Evolutionary conservation across 2,329 filamentous ascomycete species (phyloP), one percentile per base, ranked within the genome.

Genomic region (Trichophyton rubrum): DNA sequence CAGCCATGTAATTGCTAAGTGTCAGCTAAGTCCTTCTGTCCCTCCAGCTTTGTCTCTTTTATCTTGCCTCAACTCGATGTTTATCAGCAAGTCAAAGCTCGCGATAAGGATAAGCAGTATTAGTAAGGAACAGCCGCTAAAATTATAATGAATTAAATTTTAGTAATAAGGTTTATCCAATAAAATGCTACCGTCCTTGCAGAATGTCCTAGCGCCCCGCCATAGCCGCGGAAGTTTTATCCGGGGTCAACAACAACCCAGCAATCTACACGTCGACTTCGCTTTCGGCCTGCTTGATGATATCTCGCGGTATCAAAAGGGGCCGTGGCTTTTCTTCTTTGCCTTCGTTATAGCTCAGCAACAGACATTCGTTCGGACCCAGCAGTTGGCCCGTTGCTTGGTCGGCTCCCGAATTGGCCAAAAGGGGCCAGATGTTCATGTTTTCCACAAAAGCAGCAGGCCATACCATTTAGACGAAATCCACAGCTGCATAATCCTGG

Each of bases 1-100:
- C 72, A 57, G 72, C 70, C 66, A 70, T 69, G 24, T n/a, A 22
- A 22, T 4, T 22, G 35, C 20, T 30, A 57, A 57, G 38, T n/a
- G 11, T 40, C n/a, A 5, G 33, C 20, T 24, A 30, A 30, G 41
- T 13, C n/a, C 33, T 22, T 40, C 49, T 27, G 13, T 9, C 22
- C 22, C 17, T 20, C 17, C 9, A 11, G 5, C 9, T 47, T 17
- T 47, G 40, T 47, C 17, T 20, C 27, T 53, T 17, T 33, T 13
- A 53, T 53, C 30, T 43, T 43, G 15, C 3, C 3, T 43, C 15
- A 9, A 20, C 15, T 43, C 15, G n/a, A 43, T 30, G n/a, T 17
- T 43, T 38, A 38, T 38, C 33, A 6, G 33, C 7, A 1, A 38
- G 9, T 38, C 33, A 38, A 38, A 38, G 33, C 33, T 38, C 33